Evolutionary conservation across 1,284 basidiomycete genomes (phyloP).

Genomic region (Cutaneotrichosporon sp.): DNA sequence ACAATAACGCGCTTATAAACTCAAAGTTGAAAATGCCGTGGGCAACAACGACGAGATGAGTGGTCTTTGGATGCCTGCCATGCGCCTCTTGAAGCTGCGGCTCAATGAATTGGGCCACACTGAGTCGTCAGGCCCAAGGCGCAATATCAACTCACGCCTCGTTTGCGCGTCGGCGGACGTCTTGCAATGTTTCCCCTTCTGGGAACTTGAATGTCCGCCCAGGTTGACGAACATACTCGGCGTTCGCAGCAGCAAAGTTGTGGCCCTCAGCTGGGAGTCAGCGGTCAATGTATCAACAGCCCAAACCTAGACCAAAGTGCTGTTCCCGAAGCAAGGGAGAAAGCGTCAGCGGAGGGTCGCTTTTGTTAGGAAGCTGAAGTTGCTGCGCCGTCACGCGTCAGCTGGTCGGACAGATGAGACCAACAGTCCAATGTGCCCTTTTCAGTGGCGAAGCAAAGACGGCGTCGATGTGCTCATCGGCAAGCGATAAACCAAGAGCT

Average conservation of each 20-base stretch:
- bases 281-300: neutral
- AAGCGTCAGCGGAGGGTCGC: conserved; percentile 33
- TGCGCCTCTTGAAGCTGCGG: conserved; percentile 28
- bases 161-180: conserved; percentile 44
- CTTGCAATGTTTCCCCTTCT: conserved; percentile 44
- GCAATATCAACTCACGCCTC: conserved; percentile 31
- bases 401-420: neutral
- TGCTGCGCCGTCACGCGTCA: conserved; percentile 38
- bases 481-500: conserved; percentile 63
- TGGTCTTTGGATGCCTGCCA: conserved; percentile 21
- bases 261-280: conserved; percentile 31
- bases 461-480: conserved; percentile 56
- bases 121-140: conserved; percentile 9
- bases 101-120: conserved; percentile 42
- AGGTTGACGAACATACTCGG: conserved; percentile 31
- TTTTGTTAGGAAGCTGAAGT: conserved; percentile 37
- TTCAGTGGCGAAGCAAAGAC: conserved; percentile 76
- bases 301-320: conserved; percentile 43
- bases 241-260: conserved; percentile 33
- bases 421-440: conserved; percentile 56
- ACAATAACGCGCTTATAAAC: conserved; percentile 39
- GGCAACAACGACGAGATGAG: conserved; percentile 44
- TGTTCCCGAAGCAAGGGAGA: conserved; percentile 44
- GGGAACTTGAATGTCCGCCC: conserved; percentile 40
- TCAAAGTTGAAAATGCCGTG: conserved; percentile 50